These are phyloP conservation scores for Arthonia radiata DNA, from an alignment of 495 filamentous ascomycete genomes.

Conservation along the genomic window DNA sequence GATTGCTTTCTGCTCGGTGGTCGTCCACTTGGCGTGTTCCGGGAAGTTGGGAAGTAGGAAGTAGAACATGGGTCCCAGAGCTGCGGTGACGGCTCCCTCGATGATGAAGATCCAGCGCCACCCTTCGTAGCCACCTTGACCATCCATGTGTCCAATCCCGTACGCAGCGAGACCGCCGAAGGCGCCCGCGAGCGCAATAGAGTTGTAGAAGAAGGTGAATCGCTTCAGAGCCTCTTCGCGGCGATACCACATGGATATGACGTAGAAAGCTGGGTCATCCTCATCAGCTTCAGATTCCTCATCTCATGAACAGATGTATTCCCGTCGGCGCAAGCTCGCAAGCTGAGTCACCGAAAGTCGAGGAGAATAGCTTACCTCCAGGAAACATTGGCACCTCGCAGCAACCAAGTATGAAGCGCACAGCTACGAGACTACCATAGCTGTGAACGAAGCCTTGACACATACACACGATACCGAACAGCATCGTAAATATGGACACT, in stretches of 20 bases:
- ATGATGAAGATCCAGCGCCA: constrained; percentile 6
- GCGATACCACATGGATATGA: constrained; percentile 5
- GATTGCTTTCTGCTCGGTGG: too few relatives aligned
- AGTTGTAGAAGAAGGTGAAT: constrained; percentile 4
- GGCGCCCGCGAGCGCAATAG: constrained; percentile 12
- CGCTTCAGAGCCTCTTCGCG: constrained; percentile 3
- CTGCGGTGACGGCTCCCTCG: constrained; percentile 17
- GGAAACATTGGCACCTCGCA: too few relatives aligned
- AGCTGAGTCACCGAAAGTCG: too few relatives aligned
- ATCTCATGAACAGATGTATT: too few relatives aligned
- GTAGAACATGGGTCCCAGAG: constrained; percentile 13
- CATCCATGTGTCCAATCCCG: constrained; percentile 1
- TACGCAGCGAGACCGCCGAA: constrained; percentile 17
- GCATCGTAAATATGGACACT: constrained; percentile 53
- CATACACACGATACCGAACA: constrained; percentile 56
- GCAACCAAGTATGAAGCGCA: too few relatives aligned
- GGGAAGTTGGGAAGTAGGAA: constrained; percentile 22
- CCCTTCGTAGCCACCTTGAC: constrained; percentile 7
- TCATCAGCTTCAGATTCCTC: too few relatives aligned
- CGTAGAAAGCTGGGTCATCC: too few relatives aligned
- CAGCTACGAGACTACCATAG: constrained; percentile 55
- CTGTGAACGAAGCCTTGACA: constrained; percentile 60
- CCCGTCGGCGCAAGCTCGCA: too few relatives aligned
- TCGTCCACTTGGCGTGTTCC: too few relatives aligned
- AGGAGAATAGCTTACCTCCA: too few relatives aligned